phyloP scores from a whole-genome alignment of 192 early-diverging fungal genomes.

The Entomortierella chlamydospora region DNA sequence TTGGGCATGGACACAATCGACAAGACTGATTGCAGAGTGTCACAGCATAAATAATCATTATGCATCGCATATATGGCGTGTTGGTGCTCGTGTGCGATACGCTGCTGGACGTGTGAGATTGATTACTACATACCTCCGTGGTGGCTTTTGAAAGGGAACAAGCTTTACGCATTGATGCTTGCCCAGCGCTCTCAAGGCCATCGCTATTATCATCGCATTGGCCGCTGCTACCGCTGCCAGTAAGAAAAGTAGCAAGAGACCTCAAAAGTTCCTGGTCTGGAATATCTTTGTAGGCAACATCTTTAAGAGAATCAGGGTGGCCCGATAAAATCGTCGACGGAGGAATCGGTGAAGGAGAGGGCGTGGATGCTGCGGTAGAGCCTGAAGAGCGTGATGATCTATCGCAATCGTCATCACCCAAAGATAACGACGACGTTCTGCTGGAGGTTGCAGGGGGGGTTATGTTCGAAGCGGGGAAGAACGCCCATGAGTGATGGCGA shows the following conservation, averaged over 20 bases:
- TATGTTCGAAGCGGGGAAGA: conserved; percentile 2
- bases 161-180: not conserved
- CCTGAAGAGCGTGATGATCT: not conserved
- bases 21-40: too few species aligned
- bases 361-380: not conserved
- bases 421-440: not conserved
- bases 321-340: not conserved
- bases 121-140: too few species aligned
- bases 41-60: too few species aligned
- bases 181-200: not conserved
- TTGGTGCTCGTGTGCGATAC: too few species aligned
- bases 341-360: not conserved
- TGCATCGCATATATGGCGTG: too few species aligned
- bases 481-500: conserved; percentile 33
- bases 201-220: not conserved
- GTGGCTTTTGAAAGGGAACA: not conserved
- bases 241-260: conserved; percentile 13
- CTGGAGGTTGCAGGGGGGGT: not conserved
- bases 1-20: not conserved
- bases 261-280: conserved; percentile 21
- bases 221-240: not conserved
- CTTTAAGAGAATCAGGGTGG: not conserved
- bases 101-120: too few species aligned
- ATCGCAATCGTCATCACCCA: not conserved
- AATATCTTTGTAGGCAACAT: not conserved